Base-by-base conservation (phyloP, 495 filamentous ascomycete genomes). In the Aspergillus homomorphus region DNA sequence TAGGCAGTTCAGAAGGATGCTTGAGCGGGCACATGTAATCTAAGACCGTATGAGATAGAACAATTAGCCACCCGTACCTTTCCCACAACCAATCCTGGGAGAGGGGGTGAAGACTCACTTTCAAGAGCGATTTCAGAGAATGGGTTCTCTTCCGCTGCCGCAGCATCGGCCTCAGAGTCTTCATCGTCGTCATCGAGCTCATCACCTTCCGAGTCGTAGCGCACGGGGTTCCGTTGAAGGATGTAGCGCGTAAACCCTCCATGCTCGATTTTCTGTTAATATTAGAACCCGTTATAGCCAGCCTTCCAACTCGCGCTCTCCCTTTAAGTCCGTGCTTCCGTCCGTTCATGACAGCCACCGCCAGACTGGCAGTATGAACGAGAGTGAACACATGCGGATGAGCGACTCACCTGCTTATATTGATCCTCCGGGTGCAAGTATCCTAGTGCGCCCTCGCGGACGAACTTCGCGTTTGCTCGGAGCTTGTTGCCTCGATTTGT, bases 401-500 rank as follows among this genome's bases (percentile, higher is more conserved):
- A 26, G 62, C n/a, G 12, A 38, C 38, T 57, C 66, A 93, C 92
- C 84, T 90, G 88, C 71, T 88, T 94, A 78, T 96, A 96, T n/a
- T 87, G 81, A 20, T 85, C 81, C 21, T 89, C 86, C 2, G 89
- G 86, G 49, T 81, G 82, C 2, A 88, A 77, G 48, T 83, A 82
- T 28, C 89, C 84, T 59, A 94, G 72, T 46, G 86, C 84, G 43
- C 90, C 90, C 66, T 90, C 83, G 55, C 86, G 87, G 45, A 95
- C 84, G 72, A 89, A 90, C 69, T 84, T 82, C 44, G 92, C 87
- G 66, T 89, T 89, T 65, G 82, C 88, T 73, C 89, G 89, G 57
- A 98, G 82, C 69, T 96, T 99, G 70, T 96, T 89, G 48, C 90
- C 91, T 65, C 93, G 89, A 72, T 96, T 98, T 8, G 89, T 92